Percentiles rank a stretch among this genome's conserved stretches.
These are phyloP conservation scores for Metschnikowia sp. DNA, from an alignment of 805 yeast genomes.

Conservation along the genomic window DNA sequence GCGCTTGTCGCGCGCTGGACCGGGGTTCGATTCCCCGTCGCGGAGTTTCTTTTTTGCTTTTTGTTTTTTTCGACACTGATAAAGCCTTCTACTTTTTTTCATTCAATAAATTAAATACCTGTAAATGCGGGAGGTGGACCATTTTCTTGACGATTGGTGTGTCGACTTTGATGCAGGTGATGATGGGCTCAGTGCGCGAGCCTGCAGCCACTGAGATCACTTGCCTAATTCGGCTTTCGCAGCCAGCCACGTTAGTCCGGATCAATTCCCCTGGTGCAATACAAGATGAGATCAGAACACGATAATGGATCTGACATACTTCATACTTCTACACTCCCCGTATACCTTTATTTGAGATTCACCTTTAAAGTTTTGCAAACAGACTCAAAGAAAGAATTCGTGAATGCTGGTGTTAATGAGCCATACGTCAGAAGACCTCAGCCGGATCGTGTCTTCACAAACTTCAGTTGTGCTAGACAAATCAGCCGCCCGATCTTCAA, in stretches of 20 bases:
- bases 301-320: not conserved
- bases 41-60: slow-evolving; percentile 12
- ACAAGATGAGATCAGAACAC: slow-evolving; percentile 1
- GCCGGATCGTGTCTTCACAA: slow-evolving; percentile 7
- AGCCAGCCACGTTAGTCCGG: slow-evolving; percentile 12
- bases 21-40: slow-evolving; percentile 26
- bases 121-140: no score
- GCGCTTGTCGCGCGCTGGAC: slow-evolving; percentile 26
- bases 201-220: no score
- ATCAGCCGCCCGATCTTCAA: not conserved
- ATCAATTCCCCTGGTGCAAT: not conserved
- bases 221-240: slow-evolving; percentile 11
- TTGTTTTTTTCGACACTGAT: no score
- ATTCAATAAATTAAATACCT: no score
- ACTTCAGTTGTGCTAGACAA: slow-evolving; percentile 3
- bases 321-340: not conserved
- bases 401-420: slow-evolving; percentile 12
- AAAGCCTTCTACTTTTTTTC: no score
- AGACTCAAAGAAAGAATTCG: not conserved
- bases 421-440: slow-evolving; percentile 8
- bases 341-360: not conserved
- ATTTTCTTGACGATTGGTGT: no score
- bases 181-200: no score
- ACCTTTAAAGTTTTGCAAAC: not conserved
- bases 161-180: no score